Percentiles rank a stretch among this genome's conserved stretches.
Evolutionary conservation across 192 early-diverging fungal genomes (phyloP).

Genomic region (Coemansia sp.): DNA sequence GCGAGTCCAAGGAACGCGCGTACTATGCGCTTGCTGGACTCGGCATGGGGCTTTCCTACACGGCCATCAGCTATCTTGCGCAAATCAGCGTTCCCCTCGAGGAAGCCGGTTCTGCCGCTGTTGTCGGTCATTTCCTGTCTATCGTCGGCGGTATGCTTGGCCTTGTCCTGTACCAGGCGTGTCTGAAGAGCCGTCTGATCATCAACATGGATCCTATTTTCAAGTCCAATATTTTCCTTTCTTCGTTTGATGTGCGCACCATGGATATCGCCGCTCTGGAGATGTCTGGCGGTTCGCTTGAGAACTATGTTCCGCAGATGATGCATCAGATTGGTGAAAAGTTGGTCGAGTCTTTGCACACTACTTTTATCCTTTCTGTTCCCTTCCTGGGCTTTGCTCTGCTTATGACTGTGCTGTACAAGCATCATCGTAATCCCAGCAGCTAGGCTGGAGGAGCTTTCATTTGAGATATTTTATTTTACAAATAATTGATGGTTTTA

Average conservation of each 20-base stretch:
- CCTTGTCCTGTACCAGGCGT: conserved; percentile 47
- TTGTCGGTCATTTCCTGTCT: conserved; percentile 44
- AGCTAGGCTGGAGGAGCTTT: no score
- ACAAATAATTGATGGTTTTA: no score
- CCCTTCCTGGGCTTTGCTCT: conserved; percentile 41
- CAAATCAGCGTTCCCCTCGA: conserved; percentile 37
- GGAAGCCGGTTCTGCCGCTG: conserved; percentile 31
- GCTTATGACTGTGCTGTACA: conserved; percentile 38
- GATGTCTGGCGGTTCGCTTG: conserved; percentile 22
- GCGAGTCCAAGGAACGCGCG: conserved; percentile 31
- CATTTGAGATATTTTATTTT: no score
- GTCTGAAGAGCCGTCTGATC: conserved; percentile 46
- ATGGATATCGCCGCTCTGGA: conserved; percentile 50
- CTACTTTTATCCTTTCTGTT: conserved; percentile 36
- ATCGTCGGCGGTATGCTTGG: conserved; percentile 51
- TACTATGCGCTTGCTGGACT: conserved; percentile 41
- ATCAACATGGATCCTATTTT: conserved; percentile 32
- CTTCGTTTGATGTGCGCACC: conserved; percentile 24
- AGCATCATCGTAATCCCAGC: conserved; percentile 14
- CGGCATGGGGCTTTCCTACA: conserved; percentile 36
- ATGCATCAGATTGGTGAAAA: conserved; percentile 21
- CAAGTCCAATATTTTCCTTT: conserved; percentile 19
- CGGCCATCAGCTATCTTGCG: conserved; percentile 28
- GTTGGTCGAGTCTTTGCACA: conserved; percentile 34
- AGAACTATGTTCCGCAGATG: conserved; percentile 23